phyloP scores from a whole-genome alignment of 768 basidiomycete genomes.

The Pleurotus tuber-regium region DNA sequence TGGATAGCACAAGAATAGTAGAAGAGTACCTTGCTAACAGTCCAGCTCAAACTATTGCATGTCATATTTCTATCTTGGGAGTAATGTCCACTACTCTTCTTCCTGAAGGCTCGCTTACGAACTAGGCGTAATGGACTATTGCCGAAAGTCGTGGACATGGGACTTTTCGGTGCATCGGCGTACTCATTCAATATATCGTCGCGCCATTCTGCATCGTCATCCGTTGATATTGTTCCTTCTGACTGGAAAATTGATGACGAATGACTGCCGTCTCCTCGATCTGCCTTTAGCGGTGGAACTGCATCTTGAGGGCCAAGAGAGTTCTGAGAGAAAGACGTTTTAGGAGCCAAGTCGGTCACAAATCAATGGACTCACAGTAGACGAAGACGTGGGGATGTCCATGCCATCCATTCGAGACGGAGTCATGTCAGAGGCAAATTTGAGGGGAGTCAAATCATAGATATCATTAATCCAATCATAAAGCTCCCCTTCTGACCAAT shows the following conservation, averaged over 20 bases:
- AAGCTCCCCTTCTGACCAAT: slow-evolving; percentile 5
- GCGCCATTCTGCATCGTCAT: neutral
- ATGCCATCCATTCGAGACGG: neutral
- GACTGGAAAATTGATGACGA: too few relatives aligned
- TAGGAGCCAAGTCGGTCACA: too few relatives aligned
- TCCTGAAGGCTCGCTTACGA: slow-evolving; percentile 4
- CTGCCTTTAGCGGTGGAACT: too few relatives aligned
- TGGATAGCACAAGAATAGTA: neutral
- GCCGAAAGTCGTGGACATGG: neutral
- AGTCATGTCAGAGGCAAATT: neutral
- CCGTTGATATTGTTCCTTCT: too few relatives aligned
- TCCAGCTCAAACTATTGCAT: neutral
- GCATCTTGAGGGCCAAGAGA: too few relatives aligned
- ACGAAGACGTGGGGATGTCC: neutral
- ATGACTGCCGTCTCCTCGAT: too few relatives aligned
- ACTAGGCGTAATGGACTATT: neutral
- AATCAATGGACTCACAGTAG: neutral
- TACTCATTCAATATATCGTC: slow-evolving; percentile 2
- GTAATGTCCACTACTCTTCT: neutral
- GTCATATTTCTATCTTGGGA: neutral
- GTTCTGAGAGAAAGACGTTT: too few relatives aligned
- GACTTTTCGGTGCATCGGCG: neutral
- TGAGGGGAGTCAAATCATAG: neutral
- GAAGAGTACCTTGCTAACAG: neutral
- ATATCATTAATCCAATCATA: neutral